Base-by-base conservation (phyloP, 345 rosid genomes). In the Lagerstroemia speciosa region DNA sequence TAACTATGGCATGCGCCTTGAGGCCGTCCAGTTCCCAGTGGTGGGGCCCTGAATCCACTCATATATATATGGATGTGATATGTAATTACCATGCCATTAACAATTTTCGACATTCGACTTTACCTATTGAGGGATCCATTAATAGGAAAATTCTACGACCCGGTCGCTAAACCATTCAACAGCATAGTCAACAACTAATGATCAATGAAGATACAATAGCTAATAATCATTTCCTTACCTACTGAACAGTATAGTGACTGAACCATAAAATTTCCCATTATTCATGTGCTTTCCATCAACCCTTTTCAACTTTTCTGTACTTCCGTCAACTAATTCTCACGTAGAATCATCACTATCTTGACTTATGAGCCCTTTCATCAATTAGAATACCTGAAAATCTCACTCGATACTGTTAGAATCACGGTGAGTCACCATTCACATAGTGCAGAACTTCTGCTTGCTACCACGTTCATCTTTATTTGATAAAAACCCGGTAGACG, bases 31-130 rank as follows among this genome's bases (percentile, higher is more conserved):
- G 7, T 43, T 53, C 33, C 11, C 17, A 67, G 57, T 67, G 69
- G 69, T 66, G 43, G 69, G 43, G 53, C 69, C 69, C 24, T 2
- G 10, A 52, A 16, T 67, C 27, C 61, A 67, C 60, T 67, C 69
- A 67, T 8, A 3, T 9, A 67, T 24, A 24, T 53, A 67, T 38
- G n/a, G 58, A 67, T 67, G 32, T 50, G 53, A 20, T 36, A 29
- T 38, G 7, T 38, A 38, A 14, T 7, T 38, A 14, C 43, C 43
- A 38, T 38, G 43, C 43, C 43, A 8, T 14, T 38, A 5, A 38
- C 12, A 38, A 14, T 38, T 38, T 38, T 38, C 43, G 43, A 5
- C 43, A 14, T 7, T 38, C n/a, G n/a, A n/a, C n/a, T n/a, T n/a
- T n/a, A n/a, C n/a, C n/a, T n/a, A n/a, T n/a, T n/a, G n/a, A n/a